Percentiles rank a stretch among this genome's conserved stretches.
phyloP scores from a whole-genome alignment of 2,329 filamentous ascomycete species.

The Botrytis fragariae region DNA sequence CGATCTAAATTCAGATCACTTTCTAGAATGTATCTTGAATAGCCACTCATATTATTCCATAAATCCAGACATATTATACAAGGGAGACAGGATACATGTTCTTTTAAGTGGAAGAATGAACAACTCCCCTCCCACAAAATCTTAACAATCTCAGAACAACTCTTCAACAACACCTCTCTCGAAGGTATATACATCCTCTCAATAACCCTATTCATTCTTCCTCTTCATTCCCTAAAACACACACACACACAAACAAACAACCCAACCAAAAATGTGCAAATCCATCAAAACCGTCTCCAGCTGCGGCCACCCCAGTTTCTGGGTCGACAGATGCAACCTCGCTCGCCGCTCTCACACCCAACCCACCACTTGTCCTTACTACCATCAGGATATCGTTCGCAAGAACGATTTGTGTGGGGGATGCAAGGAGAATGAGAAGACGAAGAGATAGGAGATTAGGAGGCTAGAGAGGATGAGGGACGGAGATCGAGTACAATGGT shows the following conservation, averaged over 20 bases:
- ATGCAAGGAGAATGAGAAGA: not conserved
- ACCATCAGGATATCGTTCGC: not conserved
- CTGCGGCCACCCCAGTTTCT: not conserved
- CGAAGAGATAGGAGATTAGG: not conserved
- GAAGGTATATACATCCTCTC: not conserved
- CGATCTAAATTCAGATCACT: not conserved
- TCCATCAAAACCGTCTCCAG: not conserved
- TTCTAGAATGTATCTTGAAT: not conserved
- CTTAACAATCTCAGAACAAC: not conserved
- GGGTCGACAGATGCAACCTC: not conserved
- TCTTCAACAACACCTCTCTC: not conserved
- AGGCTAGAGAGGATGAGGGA: not conserved
- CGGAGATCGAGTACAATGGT: not conserved
- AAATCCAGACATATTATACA: not conserved
- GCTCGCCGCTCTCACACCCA: not conserved
- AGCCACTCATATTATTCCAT: no score
- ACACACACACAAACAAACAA: not conserved
- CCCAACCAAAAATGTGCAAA: not conserved
- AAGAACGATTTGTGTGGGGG: not conserved
- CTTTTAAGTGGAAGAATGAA: not conserved
- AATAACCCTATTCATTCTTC: not conserved
- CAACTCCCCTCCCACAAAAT: not conserved
- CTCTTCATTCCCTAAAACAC: not conserved
- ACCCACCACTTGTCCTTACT: not conserved
- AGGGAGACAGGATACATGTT: not conserved